A percentile compares a stretch with the other conserved stretches of the same genome.
phyloP scores from a whole-genome alignment of 2,329 filamentous ascomycete genomes.

The Cladophialophora psammophila region DNA sequence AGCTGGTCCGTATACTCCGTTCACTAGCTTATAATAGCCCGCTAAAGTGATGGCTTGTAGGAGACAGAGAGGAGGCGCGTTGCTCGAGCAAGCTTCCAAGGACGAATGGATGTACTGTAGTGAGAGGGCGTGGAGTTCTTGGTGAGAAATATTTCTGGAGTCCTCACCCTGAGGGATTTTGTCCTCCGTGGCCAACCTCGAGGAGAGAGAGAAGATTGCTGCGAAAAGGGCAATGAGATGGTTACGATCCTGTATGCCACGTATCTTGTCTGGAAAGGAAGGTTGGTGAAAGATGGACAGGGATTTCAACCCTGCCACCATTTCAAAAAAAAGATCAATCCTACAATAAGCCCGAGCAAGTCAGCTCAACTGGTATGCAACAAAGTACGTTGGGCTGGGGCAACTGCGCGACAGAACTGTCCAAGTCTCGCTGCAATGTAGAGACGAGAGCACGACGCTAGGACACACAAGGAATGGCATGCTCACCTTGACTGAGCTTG shows the following conservation, averaged over 20 bases:
- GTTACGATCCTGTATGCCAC: conserved; percentile 31
- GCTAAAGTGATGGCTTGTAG: conserved; percentile 48
- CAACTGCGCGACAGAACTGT: too few relatives aligned
- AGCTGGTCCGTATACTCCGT: conserved; percentile 47
- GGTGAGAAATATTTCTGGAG: conserved; percentile 4
- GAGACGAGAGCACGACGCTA: not conserved
- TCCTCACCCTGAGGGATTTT: not conserved
- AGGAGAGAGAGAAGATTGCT: conserved; percentile 45
- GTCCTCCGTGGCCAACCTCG: conserved; percentile 37
- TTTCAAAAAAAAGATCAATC: conserved; percentile 39
- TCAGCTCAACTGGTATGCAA: not conserved
- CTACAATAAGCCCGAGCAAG: conserved; percentile 35
- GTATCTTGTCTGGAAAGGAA: conserved; percentile 42
- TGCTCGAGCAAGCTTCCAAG: conserved; percentile 44
- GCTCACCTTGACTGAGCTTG: conserved; percentile 22
- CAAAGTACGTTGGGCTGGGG: not conserved
- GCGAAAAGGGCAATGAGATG: conserved; percentile 43
- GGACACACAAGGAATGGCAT: not conserved
- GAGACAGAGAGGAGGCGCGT: conserved; percentile 46
- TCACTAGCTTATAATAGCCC: conserved; percentile 46
- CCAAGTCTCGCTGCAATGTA: not conserved
- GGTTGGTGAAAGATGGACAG: conserved; percentile 46
- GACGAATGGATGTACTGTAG: conserved; percentile 39
- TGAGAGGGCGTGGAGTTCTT: conserved; percentile 17
- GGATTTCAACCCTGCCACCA: conserved; percentile 38